Evolutionary conservation across 805 yeast species (phyloP), one percentile per base, ranked within the genome.

Genomic region (Myxozyma kluyveri): DNA sequence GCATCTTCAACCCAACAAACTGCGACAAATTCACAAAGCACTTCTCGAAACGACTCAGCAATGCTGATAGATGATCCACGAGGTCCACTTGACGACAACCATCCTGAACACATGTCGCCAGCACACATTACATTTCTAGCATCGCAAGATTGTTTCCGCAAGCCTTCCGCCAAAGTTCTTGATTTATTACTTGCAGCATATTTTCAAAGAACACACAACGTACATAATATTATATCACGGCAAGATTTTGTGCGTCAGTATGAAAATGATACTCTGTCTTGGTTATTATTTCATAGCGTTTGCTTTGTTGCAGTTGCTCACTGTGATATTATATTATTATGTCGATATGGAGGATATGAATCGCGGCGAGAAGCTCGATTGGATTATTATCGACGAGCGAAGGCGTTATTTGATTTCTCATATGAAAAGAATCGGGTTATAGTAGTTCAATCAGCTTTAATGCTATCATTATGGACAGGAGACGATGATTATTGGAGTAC

Each of bases 401-500:
- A 54, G 42, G 24, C 57, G 14, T 48, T 54, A 1, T 50, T 54
- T 24, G 57, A 54, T 17, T 46, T 54, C 36, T 37, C 45, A 17
- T 54, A 50, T 29, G 57, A 54, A 35, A 50, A 45, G 40, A 46
- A 50, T 35, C 45, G 46, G 9, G 24, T 50, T 9, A 45, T 43
- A 14, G 39, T 54, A 4, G 23, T 54, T 6, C 55, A 47, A 23
- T 32, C 39, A 18, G 47, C 49, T n/a, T 32, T 54, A 3, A 29
- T 54, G 32, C 42, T 54, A 33, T 46, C 57, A 2, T 54, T 54
- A 23, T 54, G 56, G 57, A 55, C 55, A 6, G 57, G 57, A 38
- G 55, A 54, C 9, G 35, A 53, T 31, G 56, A 53, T 36, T 49
- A 49, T 21, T 56, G 58, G 60, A 54, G 47, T n/a, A 47, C 53